Evolutionary conservation across 495 filamentous ascomycete genomes (phyloP), one percentile per base, ranked within the genome.

Genomic region (Elasticomyces elasticus): DNA sequence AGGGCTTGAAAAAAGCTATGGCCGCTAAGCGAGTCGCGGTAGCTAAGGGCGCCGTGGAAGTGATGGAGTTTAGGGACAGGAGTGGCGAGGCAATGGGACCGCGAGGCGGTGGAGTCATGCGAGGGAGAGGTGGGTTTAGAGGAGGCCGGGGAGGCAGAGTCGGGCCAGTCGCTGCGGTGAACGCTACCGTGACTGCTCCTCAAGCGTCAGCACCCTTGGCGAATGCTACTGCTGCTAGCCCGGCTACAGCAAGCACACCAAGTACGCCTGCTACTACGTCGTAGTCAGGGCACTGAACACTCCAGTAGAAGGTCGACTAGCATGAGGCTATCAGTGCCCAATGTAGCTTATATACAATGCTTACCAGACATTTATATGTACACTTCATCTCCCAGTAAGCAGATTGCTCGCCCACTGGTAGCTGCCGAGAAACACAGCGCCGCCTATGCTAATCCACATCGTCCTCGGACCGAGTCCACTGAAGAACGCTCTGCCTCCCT

Each of bases 391-490:
- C 35, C 56, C 56, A 11, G 42, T 35, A 2, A 61, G 53, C 47
- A 61, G 12, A 53, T 61, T 61, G 28, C 53, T 61, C 12, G 54
- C 58, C 58, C 58, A 61, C 69, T 97, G 89, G 71, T 96, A 99
- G 62, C 86, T 94, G 0, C 92, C 92, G 67, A 99, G 69, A 71
- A 99, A 99, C 31, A 99, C 84, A 1, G 90, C 89, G 13, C 92
- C 92, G 2, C 92, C 92, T 55, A 81, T 82, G 59, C 85, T 88
- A 67, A 99, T 99, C 89, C 94, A 97, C 64, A 89, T 77, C 22
- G 95, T 79, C 44, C 92, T 72, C 0, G 92, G 92, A 40, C 86
- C 89, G 58, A 97, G 84, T 0, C 92, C 92, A 9, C 82, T 78
- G 70, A 94, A 94, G 66, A 96, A 89, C 17, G 85, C 87, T 47